Evolutionary conservation across 1,139 yeast genomes (phyloP).

Genomic region (Candida anutae): DNA sequence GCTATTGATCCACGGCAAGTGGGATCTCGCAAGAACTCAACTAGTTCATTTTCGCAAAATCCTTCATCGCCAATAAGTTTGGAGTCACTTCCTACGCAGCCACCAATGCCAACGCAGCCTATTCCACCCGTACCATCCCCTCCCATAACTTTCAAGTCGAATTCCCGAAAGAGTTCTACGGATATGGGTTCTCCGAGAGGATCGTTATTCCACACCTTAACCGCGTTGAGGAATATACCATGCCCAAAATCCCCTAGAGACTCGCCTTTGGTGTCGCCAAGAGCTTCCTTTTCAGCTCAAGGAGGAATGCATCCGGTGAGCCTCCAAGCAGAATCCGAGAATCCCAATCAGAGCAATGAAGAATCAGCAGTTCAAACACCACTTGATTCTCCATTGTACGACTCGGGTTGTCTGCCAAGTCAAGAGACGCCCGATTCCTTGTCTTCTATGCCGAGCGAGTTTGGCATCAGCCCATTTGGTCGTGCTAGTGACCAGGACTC

Average conservation of each 20-base stretch:
- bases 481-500: no score
- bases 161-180: conserved; percentile 29
- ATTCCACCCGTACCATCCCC: conserved; percentile 39
- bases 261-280: conserved; percentile 42
- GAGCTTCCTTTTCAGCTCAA: conserved; percentile 34
- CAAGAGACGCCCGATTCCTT: no score
- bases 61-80: conserved; percentile 27
- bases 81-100: conserved; percentile 45
- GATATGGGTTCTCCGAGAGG: conserved; percentile 38
- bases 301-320: conserved; percentile 8
- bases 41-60: conserved; percentile 20
- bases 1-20: no score
- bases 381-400: no score
- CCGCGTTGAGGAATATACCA: conserved; percentile 36
- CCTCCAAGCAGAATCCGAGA: no score
- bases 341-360: no score
- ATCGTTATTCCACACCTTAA: conserved; percentile 35
- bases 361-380: no score
- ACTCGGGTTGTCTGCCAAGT: no score
- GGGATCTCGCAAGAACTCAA: conserved; percentile 19
- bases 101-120: conserved; percentile 47
- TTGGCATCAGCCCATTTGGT: no score
- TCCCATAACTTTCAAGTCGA: conserved; percentile 23
- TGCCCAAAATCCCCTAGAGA: conserved; percentile 29
- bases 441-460: no score